Percentiles rank a stretch among this genome's conserved stretches.
Conservation (phyloP, 148 eudicot genomes). For the Silene uniflora region DNA sequence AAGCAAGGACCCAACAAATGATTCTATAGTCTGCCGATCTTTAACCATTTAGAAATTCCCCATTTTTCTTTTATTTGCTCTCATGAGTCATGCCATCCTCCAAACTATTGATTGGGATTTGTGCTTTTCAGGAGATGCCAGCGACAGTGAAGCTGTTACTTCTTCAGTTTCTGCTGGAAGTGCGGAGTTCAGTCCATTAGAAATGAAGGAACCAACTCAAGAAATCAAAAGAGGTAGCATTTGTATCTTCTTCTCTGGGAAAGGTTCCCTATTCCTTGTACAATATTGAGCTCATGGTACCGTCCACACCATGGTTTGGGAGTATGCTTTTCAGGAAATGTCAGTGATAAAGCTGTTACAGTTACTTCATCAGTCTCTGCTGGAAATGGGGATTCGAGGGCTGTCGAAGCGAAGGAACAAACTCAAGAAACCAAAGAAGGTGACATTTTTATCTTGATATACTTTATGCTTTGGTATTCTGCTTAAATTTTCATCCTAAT, state of each 20-base stretch:
- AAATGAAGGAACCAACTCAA: background rate
- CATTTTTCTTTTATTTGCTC: too few relatives aligned
- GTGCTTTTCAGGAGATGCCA: slow-evolving; percentile 6
- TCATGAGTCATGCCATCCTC: background rate
- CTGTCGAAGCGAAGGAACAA: background rate
- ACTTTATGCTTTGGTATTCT: background rate
- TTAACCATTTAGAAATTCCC: background rate
- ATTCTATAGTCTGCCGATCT: background rate
- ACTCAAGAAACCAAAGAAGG: slow-evolving; percentile 2
- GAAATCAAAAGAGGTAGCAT: slow-evolving; percentile 2
- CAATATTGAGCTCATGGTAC: background rate
- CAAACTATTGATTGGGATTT: background rate
- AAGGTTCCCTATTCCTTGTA: background rate
- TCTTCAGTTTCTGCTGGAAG: slow-evolving; percentile 8
- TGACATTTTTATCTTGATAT: background rate
- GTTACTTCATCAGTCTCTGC: background rate
- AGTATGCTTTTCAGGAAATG: slow-evolving; percentile 10
- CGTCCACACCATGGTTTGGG: background rate
- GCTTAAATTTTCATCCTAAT: background rate
- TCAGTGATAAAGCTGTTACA: slow-evolving; percentile 1
- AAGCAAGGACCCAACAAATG: background rate
- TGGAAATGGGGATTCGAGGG: background rate
- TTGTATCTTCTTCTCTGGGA: background rate
- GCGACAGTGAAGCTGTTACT: background rate
- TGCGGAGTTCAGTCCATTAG: background rate